phyloP scores from a whole-genome alignment of 2,329 filamentous ascomycete species.

The Sporothrix phasma region DNA sequence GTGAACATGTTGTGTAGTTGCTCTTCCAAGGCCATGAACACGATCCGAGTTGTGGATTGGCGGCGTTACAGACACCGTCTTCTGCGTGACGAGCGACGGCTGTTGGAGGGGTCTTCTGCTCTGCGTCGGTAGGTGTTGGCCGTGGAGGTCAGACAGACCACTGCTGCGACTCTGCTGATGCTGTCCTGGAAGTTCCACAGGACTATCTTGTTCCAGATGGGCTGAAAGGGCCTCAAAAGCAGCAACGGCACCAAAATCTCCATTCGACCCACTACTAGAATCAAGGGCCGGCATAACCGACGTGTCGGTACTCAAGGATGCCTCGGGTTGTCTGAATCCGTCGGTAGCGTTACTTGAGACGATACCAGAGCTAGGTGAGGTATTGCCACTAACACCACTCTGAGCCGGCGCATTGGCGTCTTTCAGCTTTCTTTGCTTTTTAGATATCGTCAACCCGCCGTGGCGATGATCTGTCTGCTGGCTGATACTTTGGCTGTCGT shows the following conservation, averaged over 20 bases:
- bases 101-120: constrained; percentile 11
- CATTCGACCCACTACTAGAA: neutral
- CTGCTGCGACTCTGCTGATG: constrained; percentile 18
- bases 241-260: constrained; percentile 9
- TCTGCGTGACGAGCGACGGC: constrained; percentile 15
- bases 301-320: constrained; percentile 1
- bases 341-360: neutral
- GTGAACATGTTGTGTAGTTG: constrained; percentile 3
- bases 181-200: constrained; percentile 16
- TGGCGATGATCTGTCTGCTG: constrained; percentile 18
- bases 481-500: neutral
- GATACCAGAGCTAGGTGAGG: constrained; percentile 10
- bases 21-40: constrained; percentile 10
- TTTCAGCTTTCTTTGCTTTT: constrained; percentile 31
- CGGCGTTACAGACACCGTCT: constrained; percentile 13
- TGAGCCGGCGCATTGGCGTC: constrained; percentile 21
- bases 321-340: neutral
- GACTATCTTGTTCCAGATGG: constrained; percentile 14
- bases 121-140: constrained; percentile 3
- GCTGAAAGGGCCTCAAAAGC: constrained; percentile 17
- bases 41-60: constrained; percentile 15
- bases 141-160: constrained; percentile 13
- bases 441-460: constrained; percentile 19
- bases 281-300: constrained; percentile 15
- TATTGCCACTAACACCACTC: constrained; percentile 16